Evolutionary conservation across 2,329 filamentous ascomycete genomes (phyloP).

Genomic region (Scedosporium dehoogii): DNA sequence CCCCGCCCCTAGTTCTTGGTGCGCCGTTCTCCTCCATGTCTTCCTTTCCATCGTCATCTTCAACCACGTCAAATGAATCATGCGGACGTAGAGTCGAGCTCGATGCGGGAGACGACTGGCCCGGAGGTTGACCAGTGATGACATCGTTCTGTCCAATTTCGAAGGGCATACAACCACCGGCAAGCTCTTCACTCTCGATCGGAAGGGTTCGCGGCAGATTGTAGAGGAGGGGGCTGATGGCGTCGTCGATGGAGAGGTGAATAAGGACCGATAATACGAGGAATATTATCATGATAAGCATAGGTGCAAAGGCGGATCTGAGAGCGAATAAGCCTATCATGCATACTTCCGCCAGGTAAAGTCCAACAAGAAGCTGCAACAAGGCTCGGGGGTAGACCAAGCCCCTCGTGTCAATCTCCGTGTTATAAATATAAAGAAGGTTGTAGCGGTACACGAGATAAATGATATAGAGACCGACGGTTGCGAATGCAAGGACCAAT

Average conservation of each 20-base stretch:
- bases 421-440: slow-evolving; percentile 75
- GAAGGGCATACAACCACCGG: slow-evolving; percentile 4
- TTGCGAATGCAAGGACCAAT: slow-evolving; percentile 72
- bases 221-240: slow-evolving; percentile 65
- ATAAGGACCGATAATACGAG: slow-evolving; percentile 67
- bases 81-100: slow-evolving; percentile 10
- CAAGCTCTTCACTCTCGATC: slow-evolving; percentile 24
- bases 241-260: slow-evolving; percentile 63
- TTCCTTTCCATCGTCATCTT: slow-evolving; percentile 15
- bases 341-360: slow-evolving; percentile 76
- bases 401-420: slow-evolving; percentile 76
- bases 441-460: slow-evolving; percentile 89
- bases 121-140: neutral
- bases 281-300: slow-evolving; percentile 68
- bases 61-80: slow-evolving; percentile 5
- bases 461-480: slow-evolving; percentile 68
- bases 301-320: slow-evolving; percentile 53
- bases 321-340: slow-evolving; percentile 78
- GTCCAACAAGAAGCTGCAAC: slow-evolving; percentile 72
- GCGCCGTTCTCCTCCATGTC: slow-evolving; percentile 8
- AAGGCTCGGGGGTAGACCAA: slow-evolving; percentile 80
- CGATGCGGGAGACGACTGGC: neutral
- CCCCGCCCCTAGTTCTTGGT: slow-evolving; percentile 17
- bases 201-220: slow-evolving; percentile 68
- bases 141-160: slow-evolving; percentile 10